Percentiles rank a stretch among this genome's conserved stretches.
These are phyloP conservation scores for Polyporus arcularius DNA, from an alignment of 768 basidiomycete species.

Conservation along the genomic window DNA sequence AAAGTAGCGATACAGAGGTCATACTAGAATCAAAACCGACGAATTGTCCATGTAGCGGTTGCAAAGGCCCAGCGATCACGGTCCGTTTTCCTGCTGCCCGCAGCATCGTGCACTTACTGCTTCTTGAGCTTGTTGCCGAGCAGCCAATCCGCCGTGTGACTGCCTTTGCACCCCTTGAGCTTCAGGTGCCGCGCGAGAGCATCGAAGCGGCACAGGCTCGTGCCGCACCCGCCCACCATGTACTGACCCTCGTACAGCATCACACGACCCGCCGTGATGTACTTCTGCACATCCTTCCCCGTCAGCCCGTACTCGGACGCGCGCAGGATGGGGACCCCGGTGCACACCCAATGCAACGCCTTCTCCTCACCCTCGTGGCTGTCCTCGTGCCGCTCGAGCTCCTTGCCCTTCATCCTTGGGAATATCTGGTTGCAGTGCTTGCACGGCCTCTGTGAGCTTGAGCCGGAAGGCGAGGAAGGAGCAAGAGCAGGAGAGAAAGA, in stretches of 20 bases:
- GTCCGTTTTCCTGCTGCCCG: no score
- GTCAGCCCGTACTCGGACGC: background rate
- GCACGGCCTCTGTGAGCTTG: background rate
- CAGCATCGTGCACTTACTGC: no score
- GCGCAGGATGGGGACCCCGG: background rate
- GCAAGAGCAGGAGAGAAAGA: background rate
- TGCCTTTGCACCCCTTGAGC: no score
- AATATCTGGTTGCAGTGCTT: background rate
- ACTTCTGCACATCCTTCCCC: no score
- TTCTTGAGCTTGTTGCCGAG: no score
- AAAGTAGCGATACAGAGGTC: no score
- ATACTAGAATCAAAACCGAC: no score
- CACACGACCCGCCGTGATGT: no score
- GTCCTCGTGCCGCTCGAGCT: background rate
- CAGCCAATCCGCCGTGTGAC: no score
- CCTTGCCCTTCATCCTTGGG: background rate
- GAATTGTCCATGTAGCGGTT: no score
- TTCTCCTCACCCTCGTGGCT: background rate
- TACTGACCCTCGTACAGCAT: background rate
- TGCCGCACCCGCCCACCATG: constrained; percentile 14
- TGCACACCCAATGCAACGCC: background rate
- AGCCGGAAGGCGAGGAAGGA: background rate
- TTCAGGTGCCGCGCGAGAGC: constrained; percentile 16
- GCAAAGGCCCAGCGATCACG: no score
- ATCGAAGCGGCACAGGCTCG: constrained; percentile 15